These are phyloP conservation scores for Massarina eburnea DNA, from an alignment of 2,329 filamentous ascomycete species.

Conservation along the genomic window DNA sequence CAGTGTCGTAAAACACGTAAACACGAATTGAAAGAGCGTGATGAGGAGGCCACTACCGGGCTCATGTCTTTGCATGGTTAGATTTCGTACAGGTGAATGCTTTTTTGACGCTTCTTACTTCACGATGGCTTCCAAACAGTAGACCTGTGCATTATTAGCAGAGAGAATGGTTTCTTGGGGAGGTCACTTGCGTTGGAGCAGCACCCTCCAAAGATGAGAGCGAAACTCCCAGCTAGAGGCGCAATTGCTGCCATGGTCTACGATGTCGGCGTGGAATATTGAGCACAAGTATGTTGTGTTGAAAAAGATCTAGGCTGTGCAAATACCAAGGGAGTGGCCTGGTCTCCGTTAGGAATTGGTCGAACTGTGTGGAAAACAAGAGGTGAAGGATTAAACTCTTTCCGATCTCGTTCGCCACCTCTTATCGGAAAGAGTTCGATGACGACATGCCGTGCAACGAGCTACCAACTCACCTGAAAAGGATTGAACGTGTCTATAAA, in stretches of 20 bases:
- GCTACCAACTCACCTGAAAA: background rate
- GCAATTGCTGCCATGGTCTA: constrained; percentile 39
- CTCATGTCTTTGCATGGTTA: constrained; percentile 64
- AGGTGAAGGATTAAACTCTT: background rate
- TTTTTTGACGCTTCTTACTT: constrained; percentile 67
- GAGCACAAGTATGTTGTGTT: background rate
- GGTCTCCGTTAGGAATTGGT: background rate
- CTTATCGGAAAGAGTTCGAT: background rate
- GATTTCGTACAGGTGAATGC: constrained; percentile 17
- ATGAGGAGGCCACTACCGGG: constrained; percentile 77
- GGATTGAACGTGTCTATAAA: background rate
- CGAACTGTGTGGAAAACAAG: background rate
- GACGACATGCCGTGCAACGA: background rate
- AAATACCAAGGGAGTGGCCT: background rate
- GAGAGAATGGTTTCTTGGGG: background rate
- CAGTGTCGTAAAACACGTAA: constrained; percentile 64
- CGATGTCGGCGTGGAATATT: background rate
- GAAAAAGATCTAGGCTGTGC: background rate
- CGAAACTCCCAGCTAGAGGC: constrained; percentile 61
- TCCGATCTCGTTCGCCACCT: too few relatives aligned
- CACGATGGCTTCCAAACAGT: constrained; percentile 90
- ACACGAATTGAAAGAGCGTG: constrained; percentile 54
- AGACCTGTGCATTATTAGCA: constrained; percentile 64
- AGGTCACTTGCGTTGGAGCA: constrained; percentile 75
- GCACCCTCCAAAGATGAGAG: constrained; percentile 91